A percentile compares a stretch with the other conserved stretches of the same genome.
Conservation (phyloP, 371 early-diverging fungal species). For the Homolaphlyctis polyrhiza region DNA sequence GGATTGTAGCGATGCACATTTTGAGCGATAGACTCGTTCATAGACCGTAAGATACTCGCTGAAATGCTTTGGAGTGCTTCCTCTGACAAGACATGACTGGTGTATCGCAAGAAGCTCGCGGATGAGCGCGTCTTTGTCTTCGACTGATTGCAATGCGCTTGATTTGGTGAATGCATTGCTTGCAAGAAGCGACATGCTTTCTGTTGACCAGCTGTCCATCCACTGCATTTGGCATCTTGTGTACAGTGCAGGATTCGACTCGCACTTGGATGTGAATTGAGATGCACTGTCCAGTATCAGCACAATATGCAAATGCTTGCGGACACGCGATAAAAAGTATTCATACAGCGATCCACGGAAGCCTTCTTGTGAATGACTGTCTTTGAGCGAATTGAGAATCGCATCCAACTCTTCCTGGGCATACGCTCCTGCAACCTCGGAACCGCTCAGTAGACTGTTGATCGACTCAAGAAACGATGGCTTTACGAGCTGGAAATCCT, state of each 20-base stretch:
- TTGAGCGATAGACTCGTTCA: conserved; percentile 23
- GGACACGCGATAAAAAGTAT: conserved; percentile 35
- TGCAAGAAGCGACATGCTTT: conserved; percentile 27
- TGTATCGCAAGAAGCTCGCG: conserved; percentile 31
- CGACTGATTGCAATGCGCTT: conserved; percentile 9
- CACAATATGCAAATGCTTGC: conserved; percentile 38
- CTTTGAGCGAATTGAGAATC: conserved; percentile 26
- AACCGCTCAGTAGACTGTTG: conserved; percentile 43
- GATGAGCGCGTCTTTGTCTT: conserved; percentile 22
- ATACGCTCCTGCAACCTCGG: conserved; percentile 44
- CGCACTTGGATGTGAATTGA: conserved; percentile 29
- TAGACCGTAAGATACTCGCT: conserved; percentile 31
- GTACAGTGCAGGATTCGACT: conserved; percentile 47
- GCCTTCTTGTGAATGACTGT: conserved; percentile 38
- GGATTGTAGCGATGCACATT: conserved; percentile 19
- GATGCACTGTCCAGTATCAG: conserved; percentile 35
- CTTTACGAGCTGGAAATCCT: conserved; percentile 42
- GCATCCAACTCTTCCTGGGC: conserved; percentile 42
- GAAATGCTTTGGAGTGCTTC: conserved; percentile 29
- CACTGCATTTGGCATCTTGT: conserved; percentile 39
- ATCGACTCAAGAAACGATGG: conserved; percentile 34
- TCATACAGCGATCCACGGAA: conserved; percentile 43
- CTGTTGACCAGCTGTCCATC: conserved; percentile 32
- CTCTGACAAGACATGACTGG: conserved; percentile 7
- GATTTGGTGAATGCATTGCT: conserved; percentile 13